These are phyloP conservation scores for Zelopaecilomyces penicillatus DNA, from an alignment of 2,329 filamentous ascomycete species.

Conservation along the genomic window DNA sequence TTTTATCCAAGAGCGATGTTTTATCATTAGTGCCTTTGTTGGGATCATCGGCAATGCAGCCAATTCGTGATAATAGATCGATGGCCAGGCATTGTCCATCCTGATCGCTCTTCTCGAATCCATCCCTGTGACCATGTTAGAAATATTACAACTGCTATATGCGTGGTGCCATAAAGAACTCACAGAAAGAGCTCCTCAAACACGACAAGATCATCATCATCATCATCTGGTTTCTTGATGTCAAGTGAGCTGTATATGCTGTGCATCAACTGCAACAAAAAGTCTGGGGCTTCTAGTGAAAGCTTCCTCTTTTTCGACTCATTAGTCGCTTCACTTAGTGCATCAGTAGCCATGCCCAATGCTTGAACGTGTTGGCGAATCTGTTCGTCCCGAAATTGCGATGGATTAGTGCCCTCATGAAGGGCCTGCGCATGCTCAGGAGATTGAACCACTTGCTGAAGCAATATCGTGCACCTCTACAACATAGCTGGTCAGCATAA, in stretches of 20 bases:
- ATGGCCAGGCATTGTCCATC: conserved; percentile 43
- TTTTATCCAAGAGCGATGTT: not conserved
- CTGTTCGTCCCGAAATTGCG: conserved; percentile 20
- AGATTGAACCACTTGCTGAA: conserved; percentile 18
- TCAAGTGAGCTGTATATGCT: conserved; percentile 22
- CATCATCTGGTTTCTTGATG: conserved; percentile 12
- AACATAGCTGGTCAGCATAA: conserved; percentile 12
- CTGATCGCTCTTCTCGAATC: conserved; percentile 40
- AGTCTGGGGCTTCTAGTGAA: conserved; percentile 9
- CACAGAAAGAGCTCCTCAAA: conserved; percentile 38
- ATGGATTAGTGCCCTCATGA: conserved; percentile 18
- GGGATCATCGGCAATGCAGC: conserved; percentile 15
- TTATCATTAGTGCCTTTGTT: not conserved
- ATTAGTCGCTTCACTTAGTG: conserved; percentile 7
- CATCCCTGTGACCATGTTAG: conserved; percentile 17
- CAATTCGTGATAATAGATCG: conserved; percentile 46
- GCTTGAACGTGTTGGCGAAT: conserved; percentile 20
- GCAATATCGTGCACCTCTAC: conserved; percentile 22
- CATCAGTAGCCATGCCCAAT: conserved; percentile 20
- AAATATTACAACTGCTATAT: not conserved
- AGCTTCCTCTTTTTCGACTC: conserved; percentile 24
- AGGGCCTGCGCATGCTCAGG: conserved; percentile 11
- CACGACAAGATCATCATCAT: conserved; percentile 17
- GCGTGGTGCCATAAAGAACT: conserved; percentile 18
- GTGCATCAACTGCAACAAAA: conserved; percentile 12